These are phyloP conservation scores for Kockiozyma suomiensis DNA, from an alignment of 805 yeast genomes.

Conservation along the genomic window DNA sequence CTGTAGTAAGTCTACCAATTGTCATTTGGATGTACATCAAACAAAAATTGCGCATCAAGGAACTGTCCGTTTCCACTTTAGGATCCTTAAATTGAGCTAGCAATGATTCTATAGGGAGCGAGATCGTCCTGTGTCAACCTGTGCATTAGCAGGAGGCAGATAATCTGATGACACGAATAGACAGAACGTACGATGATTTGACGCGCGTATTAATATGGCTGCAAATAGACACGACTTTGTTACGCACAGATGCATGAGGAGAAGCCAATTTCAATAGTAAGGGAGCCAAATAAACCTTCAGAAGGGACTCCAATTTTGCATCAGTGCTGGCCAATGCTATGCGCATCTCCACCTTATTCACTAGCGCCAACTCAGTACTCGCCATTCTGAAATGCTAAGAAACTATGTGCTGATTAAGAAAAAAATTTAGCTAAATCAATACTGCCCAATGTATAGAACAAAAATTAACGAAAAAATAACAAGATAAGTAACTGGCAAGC, in stretches of 20 bases:
- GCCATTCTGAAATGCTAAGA: slow-evolving; percentile 17
- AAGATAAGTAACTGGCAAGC: background rate
- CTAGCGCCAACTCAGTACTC: slow-evolving; percentile 58
- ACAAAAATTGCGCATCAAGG: slow-evolving; percentile 25
- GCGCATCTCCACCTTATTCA: slow-evolving; percentile 70
- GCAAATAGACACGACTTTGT: slow-evolving; percentile 65
- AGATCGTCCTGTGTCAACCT: slow-evolving; percentile 41
- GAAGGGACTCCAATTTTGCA: slow-evolving; percentile 60
- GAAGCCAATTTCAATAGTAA: slow-evolving; percentile 77
- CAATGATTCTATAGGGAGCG: slow-evolving; percentile 65
- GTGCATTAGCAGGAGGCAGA: too few species aligned
- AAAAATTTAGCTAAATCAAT: background rate
- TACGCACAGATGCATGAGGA: slow-evolving; percentile 63
- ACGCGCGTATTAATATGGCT: slow-evolving; percentile 70
- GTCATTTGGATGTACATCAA: slow-evolving; percentile 70
- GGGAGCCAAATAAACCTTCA: slow-evolving; percentile 72
- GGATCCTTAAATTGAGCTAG: slow-evolving; percentile 66
- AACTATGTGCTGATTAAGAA: background rate
- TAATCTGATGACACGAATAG: background rate
- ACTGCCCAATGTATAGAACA: too few species aligned
- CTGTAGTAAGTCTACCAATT: slow-evolving; percentile 53
- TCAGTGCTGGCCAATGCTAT: slow-evolving; percentile 75
- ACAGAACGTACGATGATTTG: slow-evolving; percentile 45
- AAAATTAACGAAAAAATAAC: background rate
- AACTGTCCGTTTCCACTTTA: slow-evolving; percentile 38